Evolutionary conservation across 2,329 filamentous ascomycete genomes (phyloP), one percentile per base, ranked within the genome.

Genomic region (Gaeumannomyces sp.): DNA sequence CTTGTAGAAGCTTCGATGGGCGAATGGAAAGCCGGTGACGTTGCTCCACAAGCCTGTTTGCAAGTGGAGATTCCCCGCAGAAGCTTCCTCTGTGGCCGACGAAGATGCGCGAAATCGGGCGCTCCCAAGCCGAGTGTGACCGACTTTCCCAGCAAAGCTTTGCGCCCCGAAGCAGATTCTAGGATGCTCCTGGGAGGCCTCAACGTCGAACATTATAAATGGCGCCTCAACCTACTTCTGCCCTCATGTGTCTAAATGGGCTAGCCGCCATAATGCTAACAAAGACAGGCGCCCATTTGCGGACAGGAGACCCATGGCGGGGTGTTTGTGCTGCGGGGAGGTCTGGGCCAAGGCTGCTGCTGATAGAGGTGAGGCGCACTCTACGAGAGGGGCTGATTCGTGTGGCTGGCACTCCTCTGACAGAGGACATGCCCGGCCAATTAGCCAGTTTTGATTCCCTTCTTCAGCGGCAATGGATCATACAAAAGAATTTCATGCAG

Each of bases 1-100:
- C 28, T 62, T 62, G 61, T 62, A 65, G 64, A 65, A 65, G 64
- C 64, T 65, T 65, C 64, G 64, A 65, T 62, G 64, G 64, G 45
- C 64, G 64, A 62, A 64, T 62, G 60, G 35, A 61, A 50, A 31
- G 25, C 57, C 11, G n/a, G 59, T 60, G 59, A 60, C 59, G 59
- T 60, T 60, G 22, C 59, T 60, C 59, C 59, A 60, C 59, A 16
- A 28, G 25, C 57, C 45, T 53, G 45, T 53, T 53, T 53, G 45
- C 45, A 53, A 10, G 45, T n/a, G 45, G 45, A 53, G 45, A n/a
- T 53, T 53, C 45, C 22, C 45, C 45, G 45, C 45, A 53, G 45
- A 53, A 53, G 45, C 45, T 53, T 53, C 45, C 19, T 53, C 45
- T 53, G 22, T n/a, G 22, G 45, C 22, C 45, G 16, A 8, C 45